Base-by-base conservation (phyloP, 1,284 basidiomycete genomes). In the Trichosporon ovoides region DNA sequence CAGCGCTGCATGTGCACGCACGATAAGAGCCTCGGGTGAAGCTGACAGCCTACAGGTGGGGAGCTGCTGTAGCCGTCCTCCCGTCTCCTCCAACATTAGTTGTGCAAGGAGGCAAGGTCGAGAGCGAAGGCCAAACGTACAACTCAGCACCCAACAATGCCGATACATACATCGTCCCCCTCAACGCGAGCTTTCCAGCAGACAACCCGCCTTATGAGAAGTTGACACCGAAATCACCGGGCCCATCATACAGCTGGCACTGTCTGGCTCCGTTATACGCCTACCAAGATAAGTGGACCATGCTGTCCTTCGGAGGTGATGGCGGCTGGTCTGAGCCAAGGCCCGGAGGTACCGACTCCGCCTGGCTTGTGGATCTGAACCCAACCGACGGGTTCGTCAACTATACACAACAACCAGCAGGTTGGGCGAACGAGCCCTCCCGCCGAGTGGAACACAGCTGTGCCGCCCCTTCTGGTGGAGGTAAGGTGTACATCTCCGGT, bases 171-270 rank as follows among this genome's bases (percentile, higher is more conserved):
- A 80, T 80, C 38, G 82, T 93, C 18, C 81, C 87, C 38, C 82
- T 92, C 31, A 80, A 83, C 3, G 66, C 75, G 2, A 70, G 83
- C 2, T 91, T 91, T 68, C 64, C 81, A 43, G 70, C 81, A 7
- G 78, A 80, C 0, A 81, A 81, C 2, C 84, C 88, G 0, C 86
- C 88, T 13, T 88, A 87, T 35, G 12, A 38, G 3, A 31, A 48
- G 28, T 19, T 58, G 36, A 1, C 43, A 7, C 53, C 53, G 7
- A 53, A 60, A 7, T 20, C 87, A 66, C 78, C 59, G 35, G 59
- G 77, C 0, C 88, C 87, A 9, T 74, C 82, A 7, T 79, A 90
- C 16, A 83, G 87, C n/a, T 92, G 89, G 87, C 87, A 91, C 68
- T 85, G 87, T 1, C 75, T 91, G 37, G 86, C 87, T 9, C 82